A percentile compares a stretch with the other conserved stretches of the same genome.
Evolutionary conservation across 2,329 filamentous ascomycete genomes (phyloP).

Genomic region (Fusarium acutatum): DNA sequence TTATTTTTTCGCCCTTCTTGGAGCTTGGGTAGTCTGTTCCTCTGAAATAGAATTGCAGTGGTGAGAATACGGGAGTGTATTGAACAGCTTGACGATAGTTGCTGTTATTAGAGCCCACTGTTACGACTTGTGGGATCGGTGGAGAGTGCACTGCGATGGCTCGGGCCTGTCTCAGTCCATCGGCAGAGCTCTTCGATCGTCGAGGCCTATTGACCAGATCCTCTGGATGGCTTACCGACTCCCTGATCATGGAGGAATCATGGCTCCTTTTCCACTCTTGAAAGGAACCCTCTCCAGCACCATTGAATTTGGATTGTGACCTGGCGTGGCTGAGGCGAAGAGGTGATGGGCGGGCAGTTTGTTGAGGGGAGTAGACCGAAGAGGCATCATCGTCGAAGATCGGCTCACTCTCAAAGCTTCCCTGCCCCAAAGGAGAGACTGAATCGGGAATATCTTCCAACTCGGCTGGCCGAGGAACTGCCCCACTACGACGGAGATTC

Average conservation of each 20-base stretch:
- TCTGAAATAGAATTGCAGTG: constrained; percentile 54
- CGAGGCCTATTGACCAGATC: constrained; percentile 33
- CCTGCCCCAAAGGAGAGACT: constrained; percentile 43
- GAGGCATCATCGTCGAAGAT: constrained; percentile 27
- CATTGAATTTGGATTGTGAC: constrained; percentile 33
- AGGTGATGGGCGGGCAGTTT: constrained; percentile 31
- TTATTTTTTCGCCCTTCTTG: constrained; percentile 57
- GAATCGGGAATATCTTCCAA: constrained; percentile 31
- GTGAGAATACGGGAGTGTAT: constrained; percentile 50
- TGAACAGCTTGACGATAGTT: neutral
- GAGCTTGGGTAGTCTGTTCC: constrained; percentile 48
- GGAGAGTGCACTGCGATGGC: constrained; percentile 16
- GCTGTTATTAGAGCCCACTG: neutral
- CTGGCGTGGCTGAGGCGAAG: constrained; percentile 30
- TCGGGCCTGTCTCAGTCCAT: constrained; percentile 29
- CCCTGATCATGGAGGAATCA: constrained; percentile 26
- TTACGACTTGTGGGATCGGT: constrained; percentile 22
- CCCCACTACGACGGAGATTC: neutral
- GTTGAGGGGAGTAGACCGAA: constrained; percentile 39
- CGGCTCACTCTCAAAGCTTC: constrained; percentile 1
- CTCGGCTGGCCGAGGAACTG: constrained; percentile 12
- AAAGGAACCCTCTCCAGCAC: constrained; percentile 35
- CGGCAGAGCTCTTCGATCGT: constrained; percentile 44
- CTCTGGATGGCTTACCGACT: constrained; percentile 22
- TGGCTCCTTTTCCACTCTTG: constrained; percentile 39